These are phyloP conservation scores for Talaromyces sp. DNA, from an alignment of 2,329 filamentous ascomycete genomes.

Conservation along the genomic window DNA sequence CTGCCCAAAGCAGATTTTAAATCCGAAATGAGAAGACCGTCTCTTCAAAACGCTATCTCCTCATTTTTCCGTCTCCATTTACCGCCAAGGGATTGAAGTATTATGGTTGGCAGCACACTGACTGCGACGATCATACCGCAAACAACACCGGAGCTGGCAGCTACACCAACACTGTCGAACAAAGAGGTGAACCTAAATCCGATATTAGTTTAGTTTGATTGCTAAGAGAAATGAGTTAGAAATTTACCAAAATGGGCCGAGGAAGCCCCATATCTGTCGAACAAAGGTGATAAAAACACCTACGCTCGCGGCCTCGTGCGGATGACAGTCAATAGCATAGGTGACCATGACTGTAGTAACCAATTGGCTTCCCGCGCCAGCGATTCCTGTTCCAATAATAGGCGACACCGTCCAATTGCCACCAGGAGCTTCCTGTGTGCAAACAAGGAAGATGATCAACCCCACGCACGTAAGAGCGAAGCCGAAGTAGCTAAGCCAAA, in stretches of 20 bases:
- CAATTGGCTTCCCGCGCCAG: conserved; percentile 62
- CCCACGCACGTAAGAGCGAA: conserved; percentile 57
- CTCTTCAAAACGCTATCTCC: background rate
- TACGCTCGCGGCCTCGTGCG: conserved; percentile 57
- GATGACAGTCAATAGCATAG: conserved; percentile 62
- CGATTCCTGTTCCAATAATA: conserved; percentile 58
- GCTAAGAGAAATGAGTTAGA: background rate
- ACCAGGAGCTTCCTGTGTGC: conserved; percentile 49
- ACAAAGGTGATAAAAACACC: conserved; percentile 65
- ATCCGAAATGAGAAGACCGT: too few species aligned
- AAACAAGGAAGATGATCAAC: conserved; percentile 60
- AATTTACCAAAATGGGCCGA: conserved; percentile 43
- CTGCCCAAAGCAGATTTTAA: too few species aligned
- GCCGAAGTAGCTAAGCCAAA: conserved; percentile 62
- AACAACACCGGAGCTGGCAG: conserved; percentile 34
- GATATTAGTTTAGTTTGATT: conserved; percentile 14
- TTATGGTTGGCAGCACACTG: conserved; percentile 35
- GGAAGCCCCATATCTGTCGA: conserved; percentile 45
- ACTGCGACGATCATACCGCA: conserved; percentile 33
- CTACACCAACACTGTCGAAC: conserved; percentile 39
- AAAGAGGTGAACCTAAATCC: conserved; percentile 36
- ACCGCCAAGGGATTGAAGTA: background rate
- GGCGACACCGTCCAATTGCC: conserved; percentile 60
- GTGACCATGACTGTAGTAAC: conserved; percentile 67
- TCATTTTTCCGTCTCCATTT: background rate